These are phyloP conservation scores for Talaromyces wortmannii DNA, from an alignment of 495 filamentous ascomycete species.

Conservation along the genomic window DNA sequence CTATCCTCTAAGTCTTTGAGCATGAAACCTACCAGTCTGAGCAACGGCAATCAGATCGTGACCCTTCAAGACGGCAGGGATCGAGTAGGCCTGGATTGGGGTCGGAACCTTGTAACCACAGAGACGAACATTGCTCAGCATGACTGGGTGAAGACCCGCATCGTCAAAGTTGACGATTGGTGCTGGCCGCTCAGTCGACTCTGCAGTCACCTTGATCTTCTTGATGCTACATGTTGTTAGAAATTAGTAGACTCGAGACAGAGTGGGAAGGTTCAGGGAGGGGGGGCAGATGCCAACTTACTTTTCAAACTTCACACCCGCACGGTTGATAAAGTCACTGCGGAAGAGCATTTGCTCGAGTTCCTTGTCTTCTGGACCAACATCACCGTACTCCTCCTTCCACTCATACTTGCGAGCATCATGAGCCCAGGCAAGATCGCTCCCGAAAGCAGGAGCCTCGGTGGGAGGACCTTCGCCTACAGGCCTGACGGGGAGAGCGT, in stretches of 20 bases:
- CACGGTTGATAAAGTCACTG: constrained; percentile 32
- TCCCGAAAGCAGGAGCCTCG: constrained; percentile 10
- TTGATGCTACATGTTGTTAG: constrained; percentile 12
- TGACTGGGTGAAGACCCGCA: constrained; percentile 77
- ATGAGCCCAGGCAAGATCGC: constrained; percentile 41
- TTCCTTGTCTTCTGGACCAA: constrained; percentile 59
- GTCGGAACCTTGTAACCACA: constrained; percentile 64
- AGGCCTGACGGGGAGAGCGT: constrained; percentile 15
- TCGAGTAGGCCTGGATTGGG: constrained; percentile 75
- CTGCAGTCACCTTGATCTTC: constrained; percentile 25
- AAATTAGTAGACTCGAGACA: too few species aligned
- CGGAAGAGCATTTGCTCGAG: constrained; percentile 74
- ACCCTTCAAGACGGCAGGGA: constrained; percentile 67
- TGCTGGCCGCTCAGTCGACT: constrained; percentile 18
- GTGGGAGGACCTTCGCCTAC: constrained; percentile 2
- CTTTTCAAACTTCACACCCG: constrained; percentile 34
- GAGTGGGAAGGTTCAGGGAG: too few species aligned
- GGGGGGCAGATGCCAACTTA: constrained; percentile 11
- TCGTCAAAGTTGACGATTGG: constrained; percentile 51
- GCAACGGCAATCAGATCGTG: constrained; percentile 81
- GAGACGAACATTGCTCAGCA: constrained; percentile 70
- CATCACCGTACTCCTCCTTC: constrained; percentile 77
- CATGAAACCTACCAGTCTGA: constrained; percentile 69
- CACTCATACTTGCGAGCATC: constrained; percentile 71
- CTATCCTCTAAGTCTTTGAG: background rate